Evolutionary conservation across 192 early-diverging fungal species (phyloP).

Genomic region (Lobosporangium transversale): DNA sequence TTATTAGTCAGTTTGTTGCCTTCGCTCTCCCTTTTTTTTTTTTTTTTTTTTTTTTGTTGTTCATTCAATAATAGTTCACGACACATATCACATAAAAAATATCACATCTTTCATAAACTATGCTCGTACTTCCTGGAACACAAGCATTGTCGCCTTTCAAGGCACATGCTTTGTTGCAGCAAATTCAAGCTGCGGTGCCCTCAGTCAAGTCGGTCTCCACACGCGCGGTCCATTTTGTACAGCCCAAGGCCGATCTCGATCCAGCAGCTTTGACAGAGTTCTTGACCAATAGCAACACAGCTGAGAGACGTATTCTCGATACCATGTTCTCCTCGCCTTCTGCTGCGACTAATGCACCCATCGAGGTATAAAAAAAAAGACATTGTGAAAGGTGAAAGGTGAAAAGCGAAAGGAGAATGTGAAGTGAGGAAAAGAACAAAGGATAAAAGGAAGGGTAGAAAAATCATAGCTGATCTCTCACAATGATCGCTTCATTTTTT

Average conservation of each 20-base stretch:
- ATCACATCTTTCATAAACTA: too few relatives aligned
- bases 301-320: conserved; percentile 60
- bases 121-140: conserved; percentile 90
- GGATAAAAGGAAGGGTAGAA: too few relatives aligned
- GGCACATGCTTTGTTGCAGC: conserved; percentile 64
- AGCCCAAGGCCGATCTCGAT: conserved; percentile 54
- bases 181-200: conserved; percentile 66
- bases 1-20: conserved; percentile 1
- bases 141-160: conserved; percentile 84
- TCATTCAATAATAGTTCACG: conserved; percentile 2
- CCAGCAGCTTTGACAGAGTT: conserved; percentile 50
- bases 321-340: conserved; percentile 49
- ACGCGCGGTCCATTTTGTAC: conserved; percentile 84
- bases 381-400: not conserved
- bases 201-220: conserved; percentile 63
- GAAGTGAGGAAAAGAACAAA: too few relatives aligned
- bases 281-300: conserved; percentile 51
- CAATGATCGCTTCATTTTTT: too few relatives aligned
- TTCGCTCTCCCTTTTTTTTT: not conserved
- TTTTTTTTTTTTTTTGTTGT: conserved; percentile 7
- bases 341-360: conserved; percentile 3
- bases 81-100: conserved; percentile 21
- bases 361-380: conserved; percentile 16
- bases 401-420: too few relatives aligned
- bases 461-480: too few relatives aligned